Base-by-base conservation (phyloP, 164 flowering plant genomes). In the Sedum album region DNA sequence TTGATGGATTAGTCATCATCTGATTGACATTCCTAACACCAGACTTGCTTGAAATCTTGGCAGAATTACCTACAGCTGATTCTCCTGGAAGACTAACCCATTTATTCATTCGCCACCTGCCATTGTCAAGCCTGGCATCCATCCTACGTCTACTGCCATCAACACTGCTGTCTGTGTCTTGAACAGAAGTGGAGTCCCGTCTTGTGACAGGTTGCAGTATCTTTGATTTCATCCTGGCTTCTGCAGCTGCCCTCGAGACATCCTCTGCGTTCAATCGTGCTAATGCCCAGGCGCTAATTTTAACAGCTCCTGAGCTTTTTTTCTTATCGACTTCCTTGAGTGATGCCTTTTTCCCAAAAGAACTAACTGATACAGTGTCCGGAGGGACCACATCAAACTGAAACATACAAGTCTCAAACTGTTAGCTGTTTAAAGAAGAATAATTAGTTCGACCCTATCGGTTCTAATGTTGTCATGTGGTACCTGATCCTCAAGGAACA, bases 401-500 rank as follows among this genome's bases (percentile, higher is more conserved):
- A 49, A 76, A 67, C 28, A 23, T 14, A 57, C 17, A 57, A 28
- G 62, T 14, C 9, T 5, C 1, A 11, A 0, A 25, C 60, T 21
- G 26, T 53, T 23, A 21, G 60, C 57, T n/a, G 28, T 51, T 51
- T 35, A 3, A 35, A 35, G 38, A 17, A 1, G 4, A 14, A 15
- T 21, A 53, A 20, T 3, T 53, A 53, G 0, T 53, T 4, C 2
- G 7, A 30, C 28, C 13, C 0, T 1, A 23, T 8, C 5, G 57
- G 9, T 1, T 7, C 15, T 31, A 1, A 1, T 68, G 18, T 68
- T 31, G 2, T 60, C 46, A 60, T 14, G 60, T 46, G 25, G 15
- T 82, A 95, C 99, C 97, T 95, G 97, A 82, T 95, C 99, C 75
- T 92, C 97, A 35, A 92, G 85, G 77, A 95, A 89, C 51, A 95